Conservation (phyloP, 2,329 filamentous ascomycete genomes). For the Gaeumannomyces sp. region DNA sequence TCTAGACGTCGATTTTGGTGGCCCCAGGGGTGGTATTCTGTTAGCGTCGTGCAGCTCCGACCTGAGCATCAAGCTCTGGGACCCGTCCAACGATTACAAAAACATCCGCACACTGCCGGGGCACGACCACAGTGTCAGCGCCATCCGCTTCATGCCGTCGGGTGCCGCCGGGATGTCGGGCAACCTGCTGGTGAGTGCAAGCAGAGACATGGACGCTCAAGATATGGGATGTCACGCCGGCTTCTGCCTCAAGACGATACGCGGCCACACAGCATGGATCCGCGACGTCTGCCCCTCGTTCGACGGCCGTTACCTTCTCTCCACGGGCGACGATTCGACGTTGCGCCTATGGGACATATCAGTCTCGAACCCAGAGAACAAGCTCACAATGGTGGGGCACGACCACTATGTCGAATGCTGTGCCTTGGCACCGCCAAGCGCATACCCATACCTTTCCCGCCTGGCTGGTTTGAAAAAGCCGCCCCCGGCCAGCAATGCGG, state of each 20-base stretch:
- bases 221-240: conserved; percentile 89
- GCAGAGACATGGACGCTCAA: conserved; percentile 76
- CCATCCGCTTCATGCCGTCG: conserved; percentile 81
- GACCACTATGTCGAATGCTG: conserved; percentile 85
- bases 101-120: conserved; percentile 88
- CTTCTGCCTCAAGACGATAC: conserved; percentile 85
- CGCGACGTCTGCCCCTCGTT: conserved; percentile 75
- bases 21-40: conserved; percentile 70
- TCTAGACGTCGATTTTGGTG: conserved; percentile 83
- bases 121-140: conserved; percentile 87
- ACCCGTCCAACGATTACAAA: conserved; percentile 87
- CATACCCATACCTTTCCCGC: conserved; percentile 70
- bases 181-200: conserved; percentile 81
- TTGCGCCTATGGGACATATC: conserved; percentile 80
- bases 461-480: conserved; percentile 80
- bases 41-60: conserved; percentile 81
- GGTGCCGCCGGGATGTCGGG: conserved; percentile 74
- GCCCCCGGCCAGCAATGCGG: conserved; percentile 64
- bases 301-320: conserved; percentile 78
- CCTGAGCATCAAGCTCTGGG: conserved; percentile 91
- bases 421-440: conserved; percentile 71
- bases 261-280: conserved; percentile 86
- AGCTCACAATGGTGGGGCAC: conserved; percentile 75
- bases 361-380: conserved; percentile 61
- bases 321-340: conserved; percentile 76